phyloP scores from a whole-genome alignment of 805 yeast species.

The Lachancea sp. region DNA sequence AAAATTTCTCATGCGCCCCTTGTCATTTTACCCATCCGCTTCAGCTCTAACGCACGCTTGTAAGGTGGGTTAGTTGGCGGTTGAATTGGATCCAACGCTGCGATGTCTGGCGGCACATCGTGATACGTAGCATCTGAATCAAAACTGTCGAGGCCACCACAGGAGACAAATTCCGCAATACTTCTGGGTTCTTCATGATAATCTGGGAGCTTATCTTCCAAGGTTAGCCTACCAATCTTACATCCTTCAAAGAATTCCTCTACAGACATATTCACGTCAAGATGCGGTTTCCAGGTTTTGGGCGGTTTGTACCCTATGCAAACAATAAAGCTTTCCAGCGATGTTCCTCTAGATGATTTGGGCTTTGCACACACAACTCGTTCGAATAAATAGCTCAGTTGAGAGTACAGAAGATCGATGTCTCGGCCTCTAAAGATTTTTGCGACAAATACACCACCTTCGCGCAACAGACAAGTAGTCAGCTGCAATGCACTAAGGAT shows the following conservation, averaged over 20 bases:
- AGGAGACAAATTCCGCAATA: slow-evolving; percentile 89
- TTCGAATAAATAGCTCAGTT: slow-evolving; percentile 77
- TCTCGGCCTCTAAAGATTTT: slow-evolving; percentile 95
- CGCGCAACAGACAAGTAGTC: slow-evolving; percentile 80
- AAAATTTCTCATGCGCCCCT: slow-evolving; percentile 18
- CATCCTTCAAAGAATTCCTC: slow-evolving; percentile 74
- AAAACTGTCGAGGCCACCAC: slow-evolving; percentile 82
- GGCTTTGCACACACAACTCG: slow-evolving; percentile 94
- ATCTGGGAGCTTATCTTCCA: slow-evolving; percentile 31
- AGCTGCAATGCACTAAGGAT: slow-evolving; percentile 86
- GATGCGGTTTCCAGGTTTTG: slow-evolving; percentile 70
- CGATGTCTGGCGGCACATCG: slow-evolving; percentile 28
- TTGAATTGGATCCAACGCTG: slow-evolving; percentile 84
- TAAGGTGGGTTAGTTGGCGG: slow-evolving; percentile 96
- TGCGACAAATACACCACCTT: slow-evolving; percentile 92
- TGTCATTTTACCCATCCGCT: slow-evolving; percentile 60
- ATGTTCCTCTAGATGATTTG: slow-evolving; percentile 88
- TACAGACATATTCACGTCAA: slow-evolving; percentile 53
- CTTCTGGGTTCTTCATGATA: slow-evolving; percentile 55
- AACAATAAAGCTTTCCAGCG: slow-evolving; percentile 89
- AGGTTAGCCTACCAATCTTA: slow-evolving; percentile 42
- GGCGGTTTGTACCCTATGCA: slow-evolving; percentile 85
- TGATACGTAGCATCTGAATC: slow-evolving; percentile 94
- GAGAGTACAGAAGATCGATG: slow-evolving; percentile 89
- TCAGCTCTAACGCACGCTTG: slow-evolving; percentile 82